Evolutionary conservation across 2,329 filamentous ascomycete species (phyloP), one percentile per base, ranked within the genome.

Genomic region (Scytalidium lignicola): DNA sequence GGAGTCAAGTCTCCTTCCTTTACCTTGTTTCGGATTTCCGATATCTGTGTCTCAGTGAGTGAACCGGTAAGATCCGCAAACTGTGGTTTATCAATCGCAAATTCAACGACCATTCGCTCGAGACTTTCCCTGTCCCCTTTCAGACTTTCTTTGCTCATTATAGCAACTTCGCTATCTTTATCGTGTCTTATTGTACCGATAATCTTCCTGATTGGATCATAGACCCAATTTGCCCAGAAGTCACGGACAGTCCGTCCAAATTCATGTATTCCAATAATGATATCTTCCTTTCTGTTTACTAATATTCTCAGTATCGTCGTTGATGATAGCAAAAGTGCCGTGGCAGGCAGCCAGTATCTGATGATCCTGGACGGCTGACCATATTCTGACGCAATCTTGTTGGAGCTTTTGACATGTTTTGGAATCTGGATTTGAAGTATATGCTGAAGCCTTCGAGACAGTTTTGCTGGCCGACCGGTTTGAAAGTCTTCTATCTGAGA

Each of bases 41-140:
- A 75, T 26, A 96, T 82, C 59, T 96, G 82, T 1, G 74, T 67
- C 7, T 91, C 83, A 5, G 75, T 83, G 28, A 91, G 71, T 6
- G 76, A 67, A 5, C 74, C 57, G 1, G 61, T 64, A 8, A 74
- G 73, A 23, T 64, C 61, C 17, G 75, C 70, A 22, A 82, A 77
- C 47, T 81, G 76, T 1, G 89, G 87, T 61, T 90, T 90, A 58
- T 96, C 90, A 9, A 85, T 72, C 3, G 91, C 88, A 71, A 99
- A 99, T 58, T 97, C 93, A 32, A 99, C 86, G 3, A 99, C 95
- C 93, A 99, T 99, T 43, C 93, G 85, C 67, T 99, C 92, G 26
- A 99, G 73, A 62, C 90, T 96, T 47, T 90, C 89, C 26, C 90
- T 83, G 65, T 99, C 93, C 1, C 91, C 90, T 65, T 86, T 85